Conservation (phyloP, 1,284 basidiomycete species). For the Apiotrichum akiyoshidainum region DNA sequence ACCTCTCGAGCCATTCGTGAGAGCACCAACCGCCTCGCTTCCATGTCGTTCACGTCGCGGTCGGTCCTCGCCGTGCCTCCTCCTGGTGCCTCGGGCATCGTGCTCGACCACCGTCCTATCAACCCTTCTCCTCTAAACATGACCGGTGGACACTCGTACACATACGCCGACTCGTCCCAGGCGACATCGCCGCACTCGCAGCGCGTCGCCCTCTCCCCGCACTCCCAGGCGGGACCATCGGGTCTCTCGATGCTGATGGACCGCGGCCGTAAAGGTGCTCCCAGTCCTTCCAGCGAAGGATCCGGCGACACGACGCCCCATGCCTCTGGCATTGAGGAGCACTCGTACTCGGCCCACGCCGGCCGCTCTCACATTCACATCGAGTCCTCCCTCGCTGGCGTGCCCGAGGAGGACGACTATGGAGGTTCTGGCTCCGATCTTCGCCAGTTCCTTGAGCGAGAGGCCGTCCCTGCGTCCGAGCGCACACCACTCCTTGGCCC, state of each 20-base stretch:
- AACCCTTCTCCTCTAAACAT: conserved; percentile 35
- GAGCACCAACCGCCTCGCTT: conserved; percentile 44
- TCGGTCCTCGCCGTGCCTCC: not conserved
- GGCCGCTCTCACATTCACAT: conserved; percentile 7
- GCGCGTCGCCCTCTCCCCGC: not conserved
- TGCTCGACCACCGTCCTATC: conserved; percentile 26
- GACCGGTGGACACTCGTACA: conserved; percentile 12
- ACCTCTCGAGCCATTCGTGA: conserved; percentile 41
- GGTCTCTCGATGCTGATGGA: conserved; percentile 45
- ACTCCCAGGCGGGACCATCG: conserved; percentile 22
- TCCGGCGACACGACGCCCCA: conserved; percentile 19
- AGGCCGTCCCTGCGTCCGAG: conserved; percentile 9
- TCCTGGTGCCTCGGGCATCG: conserved; percentile 5
- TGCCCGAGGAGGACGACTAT: conserved; percentile 16
- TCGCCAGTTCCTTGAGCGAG: conserved; percentile 16
- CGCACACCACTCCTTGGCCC: conserved; percentile 16
- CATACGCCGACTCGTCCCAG: conserved; percentile 17
- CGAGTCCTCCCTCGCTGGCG: conserved; percentile 7
- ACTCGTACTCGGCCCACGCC: not conserved
- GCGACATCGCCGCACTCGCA: conserved; percentile 15
- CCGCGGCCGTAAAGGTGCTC: conserved; percentile 7
- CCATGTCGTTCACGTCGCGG: conserved; percentile 35
- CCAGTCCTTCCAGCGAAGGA: not conserved
- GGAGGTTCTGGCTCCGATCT: conserved; percentile 15
- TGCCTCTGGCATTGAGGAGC: conserved; percentile 1